A percentile compares a stretch with the other conserved stretches of the same genome.
These are phyloP conservation scores for Lasiosphaeria ovina DNA, from an alignment of 495 filamentous ascomycete species.

Conservation along the genomic window DNA sequence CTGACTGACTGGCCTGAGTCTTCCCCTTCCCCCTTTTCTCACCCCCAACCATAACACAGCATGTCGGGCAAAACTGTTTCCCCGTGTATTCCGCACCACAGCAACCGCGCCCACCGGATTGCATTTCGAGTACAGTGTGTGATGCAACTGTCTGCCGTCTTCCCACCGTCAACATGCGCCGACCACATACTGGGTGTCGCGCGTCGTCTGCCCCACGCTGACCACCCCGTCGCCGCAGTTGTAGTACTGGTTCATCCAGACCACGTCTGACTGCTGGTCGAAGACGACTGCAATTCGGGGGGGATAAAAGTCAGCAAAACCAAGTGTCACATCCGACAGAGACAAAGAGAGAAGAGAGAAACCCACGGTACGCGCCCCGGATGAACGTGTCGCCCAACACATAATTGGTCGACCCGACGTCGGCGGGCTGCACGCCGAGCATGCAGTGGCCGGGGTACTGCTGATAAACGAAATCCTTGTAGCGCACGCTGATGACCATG, in stretches of 20 bases:
- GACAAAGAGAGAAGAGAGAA: not conserved
- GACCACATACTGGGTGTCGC: conserved; percentile 14
- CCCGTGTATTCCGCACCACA: too few relatives aligned
- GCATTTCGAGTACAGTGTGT: too few relatives aligned
- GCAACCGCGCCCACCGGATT: too few relatives aligned
- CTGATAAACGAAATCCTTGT: conserved; percentile 45
- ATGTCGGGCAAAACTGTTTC: too few relatives aligned
- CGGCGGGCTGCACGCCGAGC: conserved; percentile 42
- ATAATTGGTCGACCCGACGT: conserved; percentile 31
- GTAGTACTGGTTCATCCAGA: conserved; percentile 48
- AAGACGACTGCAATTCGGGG: conserved; percentile 36
- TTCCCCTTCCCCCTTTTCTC: too few relatives aligned
- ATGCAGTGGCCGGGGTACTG: conserved; percentile 38
- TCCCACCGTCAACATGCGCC: conserved; percentile 14
- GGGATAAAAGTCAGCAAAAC: not conserved
- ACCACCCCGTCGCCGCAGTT: conserved; percentile 38
- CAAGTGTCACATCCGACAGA: not conserved
- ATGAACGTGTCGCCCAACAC: conserved; percentile 46
- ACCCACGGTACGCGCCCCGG: conserved; percentile 43
- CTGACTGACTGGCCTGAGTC: too few relatives aligned
- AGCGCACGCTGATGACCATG: conserved; percentile 43
- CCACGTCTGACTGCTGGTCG: conserved; percentile 42
- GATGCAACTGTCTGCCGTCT: not conserved
- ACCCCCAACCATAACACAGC: too few relatives aligned
- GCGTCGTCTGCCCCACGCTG: conserved; percentile 21